Evolutionary conservation across 2,329 filamentous ascomycete genomes (phyloP).

Genomic region (Cladorrhinum sp.): DNA sequence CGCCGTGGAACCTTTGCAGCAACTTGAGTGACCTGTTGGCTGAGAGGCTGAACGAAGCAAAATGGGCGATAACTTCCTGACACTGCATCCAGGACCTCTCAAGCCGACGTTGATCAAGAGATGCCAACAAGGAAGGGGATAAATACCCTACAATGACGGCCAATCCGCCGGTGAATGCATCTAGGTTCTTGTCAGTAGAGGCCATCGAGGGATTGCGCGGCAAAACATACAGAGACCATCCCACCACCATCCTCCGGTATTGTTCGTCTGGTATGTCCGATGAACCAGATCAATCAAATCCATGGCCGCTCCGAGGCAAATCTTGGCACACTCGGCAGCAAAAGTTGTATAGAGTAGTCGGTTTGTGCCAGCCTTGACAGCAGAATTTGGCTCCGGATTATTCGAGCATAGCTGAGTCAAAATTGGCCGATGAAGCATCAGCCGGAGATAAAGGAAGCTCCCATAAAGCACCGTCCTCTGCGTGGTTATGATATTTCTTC

Average conservation of each 20-base stretch:
- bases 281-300: conserved; percentile 24
- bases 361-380: conserved; percentile 4
- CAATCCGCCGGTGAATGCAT: conserved; percentile 24
- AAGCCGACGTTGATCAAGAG: conserved; percentile 15
- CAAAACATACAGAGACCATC: conserved; percentile 22
- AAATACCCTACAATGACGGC: conserved; percentile 23
- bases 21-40: conserved; percentile 21
- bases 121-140: conserved; percentile 10
- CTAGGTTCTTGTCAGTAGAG: conserved; percentile 3
- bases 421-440: conserved; percentile 27
- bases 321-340: conserved; percentile 18
- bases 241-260: conserved; percentile 26
- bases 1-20: conserved; percentile 19
- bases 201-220: neutral
- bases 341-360: conserved; percentile 19
- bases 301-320: conserved; percentile 21
- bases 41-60: conserved; percentile 24
- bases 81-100: conserved; percentile 21
- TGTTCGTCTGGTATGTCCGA: conserved; percentile 19
- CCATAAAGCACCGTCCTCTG: conserved; percentile 21
- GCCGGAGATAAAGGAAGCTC: conserved; percentile 24
- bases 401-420: conserved; percentile 20
- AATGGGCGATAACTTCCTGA: conserved; percentile 18
- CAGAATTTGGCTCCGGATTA: neutral
- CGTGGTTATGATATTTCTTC: conserved; percentile 11